Conservation (phyloP, 2,329 filamentous ascomycete genomes). For the Diaporthe ampelina region DNA sequence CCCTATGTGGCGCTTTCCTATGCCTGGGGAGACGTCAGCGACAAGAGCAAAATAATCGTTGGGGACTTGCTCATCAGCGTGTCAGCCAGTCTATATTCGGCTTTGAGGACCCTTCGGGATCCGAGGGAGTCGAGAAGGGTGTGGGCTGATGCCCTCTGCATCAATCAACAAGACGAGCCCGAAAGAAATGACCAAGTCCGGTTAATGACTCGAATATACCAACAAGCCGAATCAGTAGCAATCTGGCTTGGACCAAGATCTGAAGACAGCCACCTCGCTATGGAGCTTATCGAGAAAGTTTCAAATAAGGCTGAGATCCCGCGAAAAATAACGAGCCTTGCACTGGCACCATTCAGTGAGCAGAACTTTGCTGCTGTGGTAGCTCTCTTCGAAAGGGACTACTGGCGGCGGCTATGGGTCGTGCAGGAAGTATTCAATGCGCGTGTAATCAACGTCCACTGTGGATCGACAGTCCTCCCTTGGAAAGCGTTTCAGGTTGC, state of each 20-base stretch:
- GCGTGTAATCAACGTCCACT: slow-evolving; percentile 44
- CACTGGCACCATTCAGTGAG: not conserved
- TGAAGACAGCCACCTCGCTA: not conserved
- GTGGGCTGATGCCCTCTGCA: slow-evolving; percentile 28
- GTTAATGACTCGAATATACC: slow-evolving; percentile 12
- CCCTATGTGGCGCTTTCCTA: slow-evolving; percentile 18
- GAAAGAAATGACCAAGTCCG: slow-evolving; percentile 7
- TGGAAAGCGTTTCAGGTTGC: not conserved
- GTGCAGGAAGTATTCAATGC: slow-evolving; percentile 51
- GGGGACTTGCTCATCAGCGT: not conserved
- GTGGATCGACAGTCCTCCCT: slow-evolving; percentile 40
- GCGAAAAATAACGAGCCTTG: not conserved
- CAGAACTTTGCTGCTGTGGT: slow-evolving; percentile 39
- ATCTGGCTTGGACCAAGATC: slow-evolving; percentile 18
- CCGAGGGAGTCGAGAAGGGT: not conserved
- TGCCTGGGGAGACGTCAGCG: slow-evolving; percentile 17
- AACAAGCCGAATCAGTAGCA: not conserved
- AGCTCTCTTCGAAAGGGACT: slow-evolving; percentile 51
- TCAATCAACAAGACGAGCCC: not conserved
- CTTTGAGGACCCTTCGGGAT: not conserved
- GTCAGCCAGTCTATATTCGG: not conserved
- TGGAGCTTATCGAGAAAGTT: not conserved
- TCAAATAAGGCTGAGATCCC: not conserved
- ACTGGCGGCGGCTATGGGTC: slow-evolving; percentile 53
- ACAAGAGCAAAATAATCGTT: not conserved